A percentile compares a stretch with the other conserved stretches of the same genome.
Conservation (phyloP, 805 yeast species). For the Starmerella tilneyi region DNA sequence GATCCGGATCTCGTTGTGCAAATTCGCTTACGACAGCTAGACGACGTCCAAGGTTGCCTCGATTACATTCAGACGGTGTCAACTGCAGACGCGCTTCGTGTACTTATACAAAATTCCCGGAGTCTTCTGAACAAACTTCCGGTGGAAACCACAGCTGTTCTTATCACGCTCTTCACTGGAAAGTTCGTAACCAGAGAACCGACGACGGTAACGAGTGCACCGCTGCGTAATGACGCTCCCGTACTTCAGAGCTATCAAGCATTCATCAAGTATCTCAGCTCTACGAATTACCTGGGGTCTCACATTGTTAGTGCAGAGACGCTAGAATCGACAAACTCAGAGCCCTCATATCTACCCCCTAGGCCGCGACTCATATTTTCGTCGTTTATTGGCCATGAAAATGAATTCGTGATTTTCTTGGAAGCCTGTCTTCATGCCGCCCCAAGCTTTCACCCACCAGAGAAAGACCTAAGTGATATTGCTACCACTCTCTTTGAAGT, state of each 20-base stretch:
- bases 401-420: constrained; percentile 79
- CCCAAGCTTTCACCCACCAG: constrained; percentile 61
- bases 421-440: constrained; percentile 83
- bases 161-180: constrained; percentile 85
- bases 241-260: constrained; percentile 47
- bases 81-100: constrained; percentile 66
- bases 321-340: constrained; percentile 15
- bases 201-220: background rate
- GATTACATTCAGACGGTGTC: constrained; percentile 56
- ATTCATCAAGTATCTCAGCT: constrained; percentile 43
- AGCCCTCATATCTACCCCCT: constrained; percentile 68
- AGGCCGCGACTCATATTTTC: constrained; percentile 78
- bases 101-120: constrained; percentile 58
- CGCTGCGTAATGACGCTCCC: constrained; percentile 15
- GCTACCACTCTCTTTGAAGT: constrained; percentile 72
- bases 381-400: constrained; percentile 73
- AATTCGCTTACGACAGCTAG: constrained; percentile 56
- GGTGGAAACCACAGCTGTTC: constrained; percentile 65
- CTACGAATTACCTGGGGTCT: constrained; percentile 19
- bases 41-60: constrained; percentile 51
- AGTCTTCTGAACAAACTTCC: constrained; percentile 57
- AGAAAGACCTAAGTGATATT: constrained; percentile 60
- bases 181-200: constrained; percentile 43
- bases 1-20: constrained; percentile 69
- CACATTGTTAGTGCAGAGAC: constrained; percentile 23